phyloP scores from a whole-genome alignment of 139 green algal species.

The Volvox africanus region DNA sequence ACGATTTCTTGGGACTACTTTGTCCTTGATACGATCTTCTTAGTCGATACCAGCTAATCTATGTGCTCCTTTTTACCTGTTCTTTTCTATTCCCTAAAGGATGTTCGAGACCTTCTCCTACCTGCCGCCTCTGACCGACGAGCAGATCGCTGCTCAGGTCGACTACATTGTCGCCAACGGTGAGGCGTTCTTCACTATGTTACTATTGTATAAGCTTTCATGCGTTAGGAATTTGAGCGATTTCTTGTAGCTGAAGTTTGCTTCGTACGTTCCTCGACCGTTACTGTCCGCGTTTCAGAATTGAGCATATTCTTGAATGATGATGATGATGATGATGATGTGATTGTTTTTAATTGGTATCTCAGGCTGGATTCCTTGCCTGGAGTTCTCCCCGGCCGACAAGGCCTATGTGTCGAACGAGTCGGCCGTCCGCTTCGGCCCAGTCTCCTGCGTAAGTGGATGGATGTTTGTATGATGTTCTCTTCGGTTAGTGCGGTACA shows the following conservation, averaged over 20 bases:
- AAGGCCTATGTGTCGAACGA: constrained; percentile 80
- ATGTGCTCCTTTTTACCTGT: not conserved
- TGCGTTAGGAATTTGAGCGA: not conserved
- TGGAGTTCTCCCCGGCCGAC: constrained; percentile 93
- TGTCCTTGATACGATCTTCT: not conserved
- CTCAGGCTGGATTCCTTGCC: constrained; percentile 84
- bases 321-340: no score
- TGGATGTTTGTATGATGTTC: no score
- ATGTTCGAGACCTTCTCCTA: constrained; percentile 99
- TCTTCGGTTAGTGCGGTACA: no score
- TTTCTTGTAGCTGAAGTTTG: not conserved
- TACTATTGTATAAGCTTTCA: not conserved
- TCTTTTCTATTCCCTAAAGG: constrained; percentile 61
- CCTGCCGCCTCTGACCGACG: constrained; percentile 94
- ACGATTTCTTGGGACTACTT: not conserved
- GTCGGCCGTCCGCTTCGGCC: constrained; percentile 76
- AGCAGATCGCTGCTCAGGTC: constrained; percentile 94
- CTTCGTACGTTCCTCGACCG: not conserved
- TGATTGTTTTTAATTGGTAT: not conserved
- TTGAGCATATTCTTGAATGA: not conserved
- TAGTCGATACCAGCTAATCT: not conserved
- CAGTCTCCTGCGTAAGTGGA: constrained; percentile 66
- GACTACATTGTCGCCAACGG: constrained; percentile 95
- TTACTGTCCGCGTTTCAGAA: not conserved
- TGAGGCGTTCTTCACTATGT: not conserved